phyloP scores from a whole-genome alignment of 768 basidiomycete species.

The Lactifluus subvellereus region DNA sequence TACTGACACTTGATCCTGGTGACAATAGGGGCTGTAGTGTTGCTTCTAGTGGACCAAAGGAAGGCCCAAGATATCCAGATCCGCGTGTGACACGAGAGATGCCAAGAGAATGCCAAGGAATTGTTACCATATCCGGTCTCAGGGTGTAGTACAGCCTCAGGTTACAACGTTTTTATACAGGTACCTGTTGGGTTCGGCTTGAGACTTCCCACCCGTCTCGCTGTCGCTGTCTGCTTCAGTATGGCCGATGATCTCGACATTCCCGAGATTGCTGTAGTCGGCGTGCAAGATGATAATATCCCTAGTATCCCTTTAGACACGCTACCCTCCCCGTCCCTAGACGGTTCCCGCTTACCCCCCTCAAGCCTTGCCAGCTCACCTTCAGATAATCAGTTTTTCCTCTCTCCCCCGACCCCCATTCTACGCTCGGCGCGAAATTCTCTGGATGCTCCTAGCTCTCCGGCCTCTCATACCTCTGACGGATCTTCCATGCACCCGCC shows the following conservation, averaged over 20 bases:
- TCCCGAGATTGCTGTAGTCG: slow-evolving; percentile 24
- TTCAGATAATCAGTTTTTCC: slow-evolving; percentile 11
- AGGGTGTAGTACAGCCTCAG: no score
- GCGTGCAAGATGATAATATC: slow-evolving; percentile 11
- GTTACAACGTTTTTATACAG: background rate
- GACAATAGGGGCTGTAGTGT: no score
- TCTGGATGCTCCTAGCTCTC: slow-evolving; percentile 30
- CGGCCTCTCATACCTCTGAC: slow-evolving; percentile 34
- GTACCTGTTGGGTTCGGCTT: no score
- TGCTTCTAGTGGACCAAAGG: no score
- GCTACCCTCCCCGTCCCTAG: background rate
- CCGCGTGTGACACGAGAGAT: background rate
- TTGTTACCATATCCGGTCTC: background rate
- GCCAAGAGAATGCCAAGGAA: background rate
- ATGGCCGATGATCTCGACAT: slow-evolving; percentile 21
- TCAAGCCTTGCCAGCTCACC: background rate
- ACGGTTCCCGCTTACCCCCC: background rate
- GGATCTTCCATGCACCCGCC: slow-evolving; percentile 41
- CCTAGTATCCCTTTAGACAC: background rate
- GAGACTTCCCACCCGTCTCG: background rate
- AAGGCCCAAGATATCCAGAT: background rate
- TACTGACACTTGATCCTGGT: no score
- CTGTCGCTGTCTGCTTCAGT: background rate
- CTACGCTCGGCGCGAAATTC: slow-evolving; percentile 28
- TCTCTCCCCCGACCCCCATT: slow-evolving; percentile 17